Evolutionary conservation across 2,329 filamentous ascomycete species (phyloP), one percentile per base, ranked within the genome.

Genomic region (Rutstroemia sp.): DNA sequence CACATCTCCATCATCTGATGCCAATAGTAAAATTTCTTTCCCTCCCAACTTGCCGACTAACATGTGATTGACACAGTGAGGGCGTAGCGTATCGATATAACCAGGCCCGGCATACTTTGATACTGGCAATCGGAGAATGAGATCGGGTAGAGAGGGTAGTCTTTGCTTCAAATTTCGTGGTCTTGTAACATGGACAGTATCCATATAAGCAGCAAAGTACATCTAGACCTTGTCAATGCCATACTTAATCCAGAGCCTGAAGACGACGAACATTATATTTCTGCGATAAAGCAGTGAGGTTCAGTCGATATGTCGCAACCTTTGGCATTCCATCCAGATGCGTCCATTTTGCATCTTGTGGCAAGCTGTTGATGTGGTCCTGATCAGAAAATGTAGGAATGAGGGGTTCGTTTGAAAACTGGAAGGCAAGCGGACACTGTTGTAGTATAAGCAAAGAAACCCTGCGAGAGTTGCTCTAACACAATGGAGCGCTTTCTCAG

Each of bases 1-100:
- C 2, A 91, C 79, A 66, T 92, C 88, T 6, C 89, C 89, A 59
- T 90, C 87, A 63, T 92, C 89, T 57, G 81, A 89, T 38, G 76
- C 79, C 45, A 84, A 72, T 4, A 89, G 69, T 5, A 92, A 63
- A 30, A 91, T 79, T 69, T 94, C 89, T 51, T 87, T 75, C 6
- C 77, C 72, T 0, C 89, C 89, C 12, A 92, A 72, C 48, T 87
- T 79, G 16, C 86, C 86, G 25, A 87, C 77, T 10, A 86, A 75
- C 16, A 92, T 72, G 61, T 86, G 80, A 65, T 92, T 92, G 49
- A 88, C 77, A 30, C 78, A 76, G 67, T 92, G 87, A 1, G 80
- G 77, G 7, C 72, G 71, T 0, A 52, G 25, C 0, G 58, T 58
- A 56, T 84, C 78, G 30, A 89, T 73, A 57, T 77, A 76, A 5